These are phyloP conservation scores for Alternaria infectoria DNA, from an alignment of 2,329 filamentous ascomycete species.

Conservation along the genomic window DNA sequence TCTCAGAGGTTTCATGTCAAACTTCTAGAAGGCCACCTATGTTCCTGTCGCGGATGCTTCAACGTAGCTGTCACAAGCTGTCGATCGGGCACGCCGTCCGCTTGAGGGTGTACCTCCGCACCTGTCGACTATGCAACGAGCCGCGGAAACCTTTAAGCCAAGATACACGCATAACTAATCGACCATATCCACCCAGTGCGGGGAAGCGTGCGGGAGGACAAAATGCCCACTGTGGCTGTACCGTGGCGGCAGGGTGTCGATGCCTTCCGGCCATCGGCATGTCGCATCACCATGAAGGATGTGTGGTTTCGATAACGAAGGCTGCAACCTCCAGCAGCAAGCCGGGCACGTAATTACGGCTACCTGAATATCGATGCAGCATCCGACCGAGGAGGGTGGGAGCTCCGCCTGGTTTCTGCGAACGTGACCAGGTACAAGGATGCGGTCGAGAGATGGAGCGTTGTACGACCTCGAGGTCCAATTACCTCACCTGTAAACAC, in stretches of 20 bases:
- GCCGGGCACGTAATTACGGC: not conserved
- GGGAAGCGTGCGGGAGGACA: constrained; percentile 31
- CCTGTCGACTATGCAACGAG: constrained; percentile 18
- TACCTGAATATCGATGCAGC: not conserved
- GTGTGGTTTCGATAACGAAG: not conserved
- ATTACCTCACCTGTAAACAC: not conserved
- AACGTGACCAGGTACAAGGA: constrained; percentile 1
- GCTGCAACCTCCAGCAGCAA: not conserved
- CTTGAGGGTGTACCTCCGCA: constrained; percentile 14
- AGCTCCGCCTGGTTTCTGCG: not conserved
- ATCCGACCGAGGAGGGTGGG: not conserved
- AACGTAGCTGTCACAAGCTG: constrained; percentile 29
- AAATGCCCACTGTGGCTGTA: constrained; percentile 22
- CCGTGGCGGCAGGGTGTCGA: constrained; percentile 18
- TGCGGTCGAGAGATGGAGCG: not conserved
- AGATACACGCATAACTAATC: constrained; percentile 10
- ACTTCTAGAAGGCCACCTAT: constrained; percentile 38
- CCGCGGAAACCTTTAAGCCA: constrained; percentile 9
- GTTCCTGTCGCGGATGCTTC: constrained; percentile 23
- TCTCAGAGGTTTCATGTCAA: constrained; percentile 37
- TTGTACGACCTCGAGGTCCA: not conserved
- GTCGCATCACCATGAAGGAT: constrained; percentile 9
- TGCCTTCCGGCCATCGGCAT: constrained; percentile 15
- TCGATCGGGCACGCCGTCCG: constrained; percentile 24
- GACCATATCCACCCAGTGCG: constrained; percentile 21